Evolutionary conservation across 345 rosid species (phyloP).

Genomic region (Eucalyptus regnans): DNA sequence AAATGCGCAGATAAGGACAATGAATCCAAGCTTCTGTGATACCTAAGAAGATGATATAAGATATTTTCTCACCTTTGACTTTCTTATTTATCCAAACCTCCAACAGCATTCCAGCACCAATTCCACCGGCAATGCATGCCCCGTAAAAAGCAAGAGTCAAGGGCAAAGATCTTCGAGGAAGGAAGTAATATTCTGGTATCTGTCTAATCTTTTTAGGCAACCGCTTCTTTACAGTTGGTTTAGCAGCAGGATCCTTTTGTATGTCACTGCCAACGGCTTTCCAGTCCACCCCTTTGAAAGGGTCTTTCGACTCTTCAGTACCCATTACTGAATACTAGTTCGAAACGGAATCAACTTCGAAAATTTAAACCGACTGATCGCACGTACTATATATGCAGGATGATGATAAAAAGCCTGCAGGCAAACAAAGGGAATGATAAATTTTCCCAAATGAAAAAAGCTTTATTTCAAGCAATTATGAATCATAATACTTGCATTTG

Average conservation of each 20-base stretch:
- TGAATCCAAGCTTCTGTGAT: background rate
- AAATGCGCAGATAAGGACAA: background rate
- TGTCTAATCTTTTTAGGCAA: slow-evolving; percentile 73
- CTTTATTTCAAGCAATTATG: background rate
- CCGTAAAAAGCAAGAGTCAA: slow-evolving; percentile 60
- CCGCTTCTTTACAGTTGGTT: slow-evolving; percentile 46
- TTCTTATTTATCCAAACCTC: slow-evolving; percentile 87
- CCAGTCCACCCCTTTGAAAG: slow-evolving; percentile 91
- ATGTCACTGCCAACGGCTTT: slow-evolving; percentile 47
- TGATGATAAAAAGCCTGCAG: background rate
- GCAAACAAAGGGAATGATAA: background rate
- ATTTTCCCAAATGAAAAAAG: background rate
- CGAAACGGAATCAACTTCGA: background rate
- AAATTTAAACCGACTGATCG: background rate
- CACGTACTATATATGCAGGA: background rate
- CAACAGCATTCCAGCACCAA: slow-evolving; percentile 82
- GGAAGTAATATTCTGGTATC: slow-evolving; percentile 84
- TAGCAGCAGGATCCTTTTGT: slow-evolving; percentile 53
- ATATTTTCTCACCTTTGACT: slow-evolving; percentile 36
- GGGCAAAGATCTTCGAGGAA: slow-evolving; percentile 60
- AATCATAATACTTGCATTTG: background rate
- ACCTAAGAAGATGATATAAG: background rate
- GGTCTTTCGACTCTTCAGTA: slow-evolving; percentile 53
- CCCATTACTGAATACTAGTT: slow-evolving; percentile 37
- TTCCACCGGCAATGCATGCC: slow-evolving; percentile 70